Percentiles rank a stretch among this genome's conserved stretches.
Evolutionary conservation across 805 yeast genomes (phyloP).

Genomic region (Crinitomyces ghanaensis): DNA sequence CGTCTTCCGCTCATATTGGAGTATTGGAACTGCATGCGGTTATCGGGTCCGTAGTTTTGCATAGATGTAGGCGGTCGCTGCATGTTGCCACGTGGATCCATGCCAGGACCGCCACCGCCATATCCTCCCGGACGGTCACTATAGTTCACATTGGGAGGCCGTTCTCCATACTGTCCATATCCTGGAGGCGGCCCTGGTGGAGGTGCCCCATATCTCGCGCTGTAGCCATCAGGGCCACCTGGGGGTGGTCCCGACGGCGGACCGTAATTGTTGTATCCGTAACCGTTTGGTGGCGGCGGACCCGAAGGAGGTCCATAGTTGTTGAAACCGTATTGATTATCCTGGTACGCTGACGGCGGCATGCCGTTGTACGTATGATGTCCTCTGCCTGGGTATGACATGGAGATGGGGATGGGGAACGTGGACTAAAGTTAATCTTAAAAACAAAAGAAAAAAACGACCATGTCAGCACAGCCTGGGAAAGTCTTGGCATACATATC

Average conservation of each 20-base stretch:
- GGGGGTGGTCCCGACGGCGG: slow-evolving; percentile 18
- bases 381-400: slow-evolving; percentile 28
- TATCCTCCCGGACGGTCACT: slow-evolving; percentile 2
- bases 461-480: too few species aligned
- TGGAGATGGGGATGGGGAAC: too few species aligned
- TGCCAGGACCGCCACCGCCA: background rate
- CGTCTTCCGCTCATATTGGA: slow-evolving; percentile 61
- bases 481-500: too few species aligned
- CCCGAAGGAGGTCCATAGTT: slow-evolving; percentile 8
- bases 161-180: slow-evolving; percentile 8
- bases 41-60: slow-evolving; percentile 24
- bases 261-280: slow-evolving; percentile 4
- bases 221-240: slow-evolving; percentile 9
- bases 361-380: slow-evolving; percentile 23
- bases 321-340: too few species aligned
- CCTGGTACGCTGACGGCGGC: too few species aligned
- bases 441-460: too few species aligned
- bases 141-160: too few species aligned
- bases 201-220: slow-evolving; percentile 10
- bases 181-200: slow-evolving; percentile 21
- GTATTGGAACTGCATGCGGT: slow-evolving; percentile 37
- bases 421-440: too few species aligned
- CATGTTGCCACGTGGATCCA: slow-evolving; percentile 9
- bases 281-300: slow-evolving; percentile 12
- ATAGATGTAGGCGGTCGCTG: slow-evolving; percentile 19